Evolutionary conservation across 2,329 filamentous ascomycete species (phyloP), one percentile per base, ranked within the genome.

Genomic region (Trichoderma pleuroti): DNA sequence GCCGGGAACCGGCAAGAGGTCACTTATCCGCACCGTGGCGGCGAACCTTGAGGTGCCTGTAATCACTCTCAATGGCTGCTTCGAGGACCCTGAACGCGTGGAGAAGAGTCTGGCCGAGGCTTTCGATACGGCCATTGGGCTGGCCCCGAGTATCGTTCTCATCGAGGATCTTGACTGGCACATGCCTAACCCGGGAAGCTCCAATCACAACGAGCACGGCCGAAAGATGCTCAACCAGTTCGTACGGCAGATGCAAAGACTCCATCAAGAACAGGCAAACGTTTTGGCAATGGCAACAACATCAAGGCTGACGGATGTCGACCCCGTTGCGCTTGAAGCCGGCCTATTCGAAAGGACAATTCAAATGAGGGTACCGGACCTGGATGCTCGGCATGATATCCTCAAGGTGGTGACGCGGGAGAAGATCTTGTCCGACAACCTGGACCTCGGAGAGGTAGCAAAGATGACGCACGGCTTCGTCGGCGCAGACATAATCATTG

Each of bases 281-380:
- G 93, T 98, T 10, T 91, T 98, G 36, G 93, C 97, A 16, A 87
- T 98, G 64, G 96, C 94, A 1, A 96, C 96, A 3, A 98, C 95
- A 0, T 97, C 97, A 78, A 87, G 92, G 42, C 92, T 94, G 0
- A 93, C 97, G 76, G 93, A 91, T 75, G 84, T 99, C 42, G 93
- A 98, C 76, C 91, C 94, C 0, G 90, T 90, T 0, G 82, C 97
- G 36, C 87, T 91, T 75, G 87, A 90, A 79, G 90, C 88, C 68
- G 94, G 92, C 11, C 86, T 91, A 65, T 97, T 97, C 77, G 92
- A 93, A 75, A 90, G 89, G 71, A 94, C 94, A 76, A 91, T 98
- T 74, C 94, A 94, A 76, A 90, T 98, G 79, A 91, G 91, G 26
- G 93, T 98, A 42, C 96, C 96, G 0, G 94, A 93, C 73, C 90